Conservation (phyloP, 2,329 filamentous ascomycete species). For the Trichoderma breve region DNA sequence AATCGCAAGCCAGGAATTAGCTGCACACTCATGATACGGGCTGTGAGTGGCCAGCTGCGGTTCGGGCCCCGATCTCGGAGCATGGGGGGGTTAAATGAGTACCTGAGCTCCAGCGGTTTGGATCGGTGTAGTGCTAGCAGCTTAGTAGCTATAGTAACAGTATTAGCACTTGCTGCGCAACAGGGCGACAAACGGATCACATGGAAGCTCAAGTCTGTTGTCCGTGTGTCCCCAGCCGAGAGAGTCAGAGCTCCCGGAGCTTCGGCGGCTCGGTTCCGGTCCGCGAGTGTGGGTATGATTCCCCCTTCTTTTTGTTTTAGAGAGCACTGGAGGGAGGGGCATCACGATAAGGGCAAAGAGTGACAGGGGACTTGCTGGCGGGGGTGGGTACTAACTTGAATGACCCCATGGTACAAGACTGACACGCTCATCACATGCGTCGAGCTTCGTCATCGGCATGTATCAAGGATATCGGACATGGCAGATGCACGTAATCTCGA, state of each 20-base stretch:
- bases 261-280: constrained; percentile 11
- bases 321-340: background rate
- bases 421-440: background rate
- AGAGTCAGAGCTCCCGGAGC: background rate
- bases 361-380: background rate
- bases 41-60: background rate
- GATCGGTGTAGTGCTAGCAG: background rate
- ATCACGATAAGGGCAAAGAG: background rate
- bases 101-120: background rate
- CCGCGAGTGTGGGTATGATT: background rate
- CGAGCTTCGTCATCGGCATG: background rate
- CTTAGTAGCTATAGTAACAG: background rate
- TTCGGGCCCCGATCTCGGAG: constrained; percentile 3
- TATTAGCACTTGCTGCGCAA: background rate
- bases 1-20: background rate
- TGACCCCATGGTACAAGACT: background rate
- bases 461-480: background rate
- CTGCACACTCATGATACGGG: background rate
- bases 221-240: background rate
- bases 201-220: background rate
- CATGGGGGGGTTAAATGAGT: background rate
- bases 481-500: background rate
- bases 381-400: background rate
- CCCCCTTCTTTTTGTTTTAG: background rate
- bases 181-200: background rate